A percentile compares a stretch with the other conserved stretches of the same genome.
phyloP scores from a whole-genome alignment of 352 stramenopile species.

The Thraustochytrium striatum region DNA sequence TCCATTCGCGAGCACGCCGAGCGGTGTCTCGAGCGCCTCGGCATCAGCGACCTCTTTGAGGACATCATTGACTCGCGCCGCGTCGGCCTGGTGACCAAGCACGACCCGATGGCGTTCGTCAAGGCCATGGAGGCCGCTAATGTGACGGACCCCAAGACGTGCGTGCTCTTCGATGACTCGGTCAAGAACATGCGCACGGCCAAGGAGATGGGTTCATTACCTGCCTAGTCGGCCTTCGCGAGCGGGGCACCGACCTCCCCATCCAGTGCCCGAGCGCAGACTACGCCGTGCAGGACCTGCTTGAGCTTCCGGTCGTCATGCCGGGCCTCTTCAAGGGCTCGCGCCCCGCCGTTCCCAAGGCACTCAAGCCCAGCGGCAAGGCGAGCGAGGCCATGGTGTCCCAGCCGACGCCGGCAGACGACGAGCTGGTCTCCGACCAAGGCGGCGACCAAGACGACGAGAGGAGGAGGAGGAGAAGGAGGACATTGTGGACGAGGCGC shows the following conservation, averaged over 20 bases:
- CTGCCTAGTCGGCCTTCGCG: slow-evolving; percentile 58
- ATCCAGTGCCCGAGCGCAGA: slow-evolving; percentile 35
- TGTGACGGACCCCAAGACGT: slow-evolving; percentile 55
- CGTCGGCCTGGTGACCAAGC: slow-evolving; percentile 62
- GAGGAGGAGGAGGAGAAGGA: not conserved
- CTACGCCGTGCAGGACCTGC: not conserved
- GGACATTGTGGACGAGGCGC: not conserved
- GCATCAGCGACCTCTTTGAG: slow-evolving; percentile 60
- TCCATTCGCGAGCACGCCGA: slow-evolving; percentile 59
- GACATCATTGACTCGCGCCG: slow-evolving; percentile 62
- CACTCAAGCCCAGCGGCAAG: not conserved
- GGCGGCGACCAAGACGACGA: not conserved
- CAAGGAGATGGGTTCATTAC: slow-evolving; percentile 56
- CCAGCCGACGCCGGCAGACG: not conserved
- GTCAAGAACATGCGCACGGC: slow-evolving; percentile 59
- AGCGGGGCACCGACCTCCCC: slow-evolving; percentile 55
- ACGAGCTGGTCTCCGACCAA: not conserved
- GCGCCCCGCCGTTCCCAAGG: not conserved
- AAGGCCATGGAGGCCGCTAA: slow-evolving; percentile 59
- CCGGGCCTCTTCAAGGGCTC: slow-evolving; percentile 15
- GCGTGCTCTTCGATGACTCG: slow-evolving; percentile 63
- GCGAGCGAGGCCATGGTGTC: not conserved
- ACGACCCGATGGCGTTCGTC: slow-evolving; percentile 57
- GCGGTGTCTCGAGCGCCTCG: slow-evolving; percentile 58
- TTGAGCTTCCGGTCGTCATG: slow-evolving; percentile 9